phyloP scores from a whole-genome alignment of 2,329 filamentous ascomycete genomes.

The Tolypocladium album region DNA sequence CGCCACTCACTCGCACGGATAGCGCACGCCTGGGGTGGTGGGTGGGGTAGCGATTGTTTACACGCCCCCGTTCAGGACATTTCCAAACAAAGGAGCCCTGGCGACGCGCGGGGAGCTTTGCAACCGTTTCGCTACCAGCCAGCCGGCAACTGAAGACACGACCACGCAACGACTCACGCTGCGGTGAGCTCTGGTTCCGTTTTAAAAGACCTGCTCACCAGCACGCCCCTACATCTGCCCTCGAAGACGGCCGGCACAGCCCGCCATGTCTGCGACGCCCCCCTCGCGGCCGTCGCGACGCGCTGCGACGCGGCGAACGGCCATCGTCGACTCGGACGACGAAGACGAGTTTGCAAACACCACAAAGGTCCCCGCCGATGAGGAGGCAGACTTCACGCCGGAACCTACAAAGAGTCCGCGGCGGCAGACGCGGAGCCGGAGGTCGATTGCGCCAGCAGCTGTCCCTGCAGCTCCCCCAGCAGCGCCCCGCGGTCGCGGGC shows the following conservation, averaged over 20 bases:
- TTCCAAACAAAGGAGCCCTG: constrained; percentile 3
- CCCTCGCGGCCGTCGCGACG: constrained; percentile 27
- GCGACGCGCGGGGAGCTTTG: constrained; percentile 1
- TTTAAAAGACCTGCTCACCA: neutral
- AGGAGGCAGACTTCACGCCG: constrained; percentile 72
- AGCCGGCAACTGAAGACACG: neutral
- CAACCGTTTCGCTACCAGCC: neutral
- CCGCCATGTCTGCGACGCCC: constrained; percentile 19
- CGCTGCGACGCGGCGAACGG: constrained; percentile 53
- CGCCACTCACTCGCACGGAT: neutral
- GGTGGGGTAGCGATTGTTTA: constrained; percentile 23
- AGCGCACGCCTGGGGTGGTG: neutral
- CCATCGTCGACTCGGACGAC: constrained; percentile 72
- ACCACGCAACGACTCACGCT: neutral
- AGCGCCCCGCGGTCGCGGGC: constrained; percentile 27
- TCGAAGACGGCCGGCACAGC: neutral
- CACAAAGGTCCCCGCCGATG: constrained; percentile 41
- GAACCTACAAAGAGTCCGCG: constrained; percentile 49
- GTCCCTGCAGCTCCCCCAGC: constrained; percentile 36
- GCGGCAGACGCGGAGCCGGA: constrained; percentile 35
- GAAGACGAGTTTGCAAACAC: constrained; percentile 53
- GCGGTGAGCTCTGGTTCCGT: neutral
- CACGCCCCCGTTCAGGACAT: constrained; percentile 22
- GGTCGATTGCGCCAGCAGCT: constrained; percentile 27
- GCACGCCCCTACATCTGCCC: neutral